phyloP scores from a whole-genome alignment of 345 rosid genomes.

The Eucalyptus pauciflora region DNA sequence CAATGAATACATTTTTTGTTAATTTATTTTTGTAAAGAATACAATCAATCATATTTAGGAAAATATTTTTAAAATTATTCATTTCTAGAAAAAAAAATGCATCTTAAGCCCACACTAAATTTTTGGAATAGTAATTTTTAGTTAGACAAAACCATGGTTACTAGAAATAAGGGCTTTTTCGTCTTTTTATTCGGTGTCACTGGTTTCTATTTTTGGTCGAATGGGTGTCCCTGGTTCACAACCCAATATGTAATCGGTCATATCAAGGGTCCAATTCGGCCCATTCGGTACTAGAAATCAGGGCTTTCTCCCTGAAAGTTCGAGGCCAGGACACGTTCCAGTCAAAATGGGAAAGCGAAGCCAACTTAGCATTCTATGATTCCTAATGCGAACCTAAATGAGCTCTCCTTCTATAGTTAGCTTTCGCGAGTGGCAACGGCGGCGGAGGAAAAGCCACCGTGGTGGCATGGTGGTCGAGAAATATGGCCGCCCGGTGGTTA shows the following conservation, averaged over 20 bases:
- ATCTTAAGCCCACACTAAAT: neutral
- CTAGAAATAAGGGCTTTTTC: neutral
- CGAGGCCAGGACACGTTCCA: neutral
- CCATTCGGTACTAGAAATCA: neutral
- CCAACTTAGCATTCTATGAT: neutral
- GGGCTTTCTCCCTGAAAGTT: neutral
- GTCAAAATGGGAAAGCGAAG: neutral
- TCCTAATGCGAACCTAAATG: neutral
- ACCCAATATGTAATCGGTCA: neutral
- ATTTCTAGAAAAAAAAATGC: neutral
- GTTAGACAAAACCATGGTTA: neutral
- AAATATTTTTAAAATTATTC: neutral
- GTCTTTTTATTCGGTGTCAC: neutral
- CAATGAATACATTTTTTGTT: fast-evolving
- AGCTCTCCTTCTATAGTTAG: neutral
- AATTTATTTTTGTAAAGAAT: neutral
- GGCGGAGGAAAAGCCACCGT: neutral
- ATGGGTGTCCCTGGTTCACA: neutral
- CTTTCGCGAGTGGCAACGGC: neutral
- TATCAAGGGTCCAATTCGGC: neutral
- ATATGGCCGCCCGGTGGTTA: neutral
- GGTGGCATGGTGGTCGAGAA: neutral
- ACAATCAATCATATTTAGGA: neutral
- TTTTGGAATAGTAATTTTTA: neutral
- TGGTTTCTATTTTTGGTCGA: neutral